Evolutionary conservation across 805 yeast genomes (phyloP).

Genomic region (Schwanniomyces occidentalis): DNA sequence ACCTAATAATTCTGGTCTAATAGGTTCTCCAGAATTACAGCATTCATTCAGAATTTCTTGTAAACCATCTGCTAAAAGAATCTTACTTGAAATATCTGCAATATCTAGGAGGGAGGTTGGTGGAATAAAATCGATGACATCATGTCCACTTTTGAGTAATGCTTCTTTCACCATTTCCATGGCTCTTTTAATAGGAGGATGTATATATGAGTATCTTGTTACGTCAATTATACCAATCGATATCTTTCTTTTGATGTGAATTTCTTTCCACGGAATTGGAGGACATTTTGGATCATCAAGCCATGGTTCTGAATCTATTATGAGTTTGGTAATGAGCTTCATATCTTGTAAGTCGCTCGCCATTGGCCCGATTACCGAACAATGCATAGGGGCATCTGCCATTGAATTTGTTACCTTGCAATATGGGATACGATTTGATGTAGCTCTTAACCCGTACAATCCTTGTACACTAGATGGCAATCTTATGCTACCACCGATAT

Average conservation of each 20-base stretch:
- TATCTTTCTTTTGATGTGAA: conserved; percentile 13
- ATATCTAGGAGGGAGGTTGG: conserved; percentile 26
- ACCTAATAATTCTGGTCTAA: conserved; percentile 1
- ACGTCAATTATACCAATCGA: conserved; percentile 4
- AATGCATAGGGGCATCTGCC: conserved; percentile 4
- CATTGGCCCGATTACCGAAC: conserved; percentile 44
- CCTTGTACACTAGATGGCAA: conserved; percentile 47
- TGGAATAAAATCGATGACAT: conserved; percentile 38
- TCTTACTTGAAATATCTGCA: background rate
- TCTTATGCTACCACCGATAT: conserved; percentile 55
- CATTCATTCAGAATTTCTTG: conserved; percentile 4
- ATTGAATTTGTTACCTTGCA: conserved; percentile 11
- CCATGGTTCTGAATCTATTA: conserved; percentile 47
- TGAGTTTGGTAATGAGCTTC: conserved; percentile 36
- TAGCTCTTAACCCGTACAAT: conserved; percentile 44
- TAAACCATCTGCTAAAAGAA: conserved; percentile 5
- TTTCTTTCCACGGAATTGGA: conserved; percentile 52
- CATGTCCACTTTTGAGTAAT: conserved; percentile 48
- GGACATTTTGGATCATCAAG: conserved; percentile 47
- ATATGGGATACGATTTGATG: conserved; percentile 24
- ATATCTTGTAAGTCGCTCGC: conserved; percentile 38
- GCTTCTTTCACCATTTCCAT: conserved; percentile 29
- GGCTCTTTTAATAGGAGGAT: conserved; percentile 54
- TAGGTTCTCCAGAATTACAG: conserved; percentile 2
- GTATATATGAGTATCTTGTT: background rate